Evolutionary conservation across 306 rosid species (phyloP).

Genomic region (Lathyrus sativus): DNA sequence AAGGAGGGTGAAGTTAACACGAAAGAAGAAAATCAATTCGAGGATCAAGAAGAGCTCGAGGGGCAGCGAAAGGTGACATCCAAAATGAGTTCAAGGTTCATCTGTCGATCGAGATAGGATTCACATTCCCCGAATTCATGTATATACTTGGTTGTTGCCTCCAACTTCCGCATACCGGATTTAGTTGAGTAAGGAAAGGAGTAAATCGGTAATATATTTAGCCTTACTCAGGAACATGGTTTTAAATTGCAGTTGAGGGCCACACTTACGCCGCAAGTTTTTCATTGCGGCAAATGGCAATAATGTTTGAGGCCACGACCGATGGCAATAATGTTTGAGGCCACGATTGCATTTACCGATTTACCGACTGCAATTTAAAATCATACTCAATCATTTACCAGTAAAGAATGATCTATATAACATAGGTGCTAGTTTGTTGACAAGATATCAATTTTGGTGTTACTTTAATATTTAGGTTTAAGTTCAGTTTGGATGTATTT

Average conservation of each 20-base stretch:
- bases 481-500: slow-evolving; percentile 30
- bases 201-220: slow-evolving; percentile 29
- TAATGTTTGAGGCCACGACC: too few relatives aligned
- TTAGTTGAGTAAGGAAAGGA: slow-evolving; percentile 28
- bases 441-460: slow-evolving; percentile 40
- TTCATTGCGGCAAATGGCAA: neutral
- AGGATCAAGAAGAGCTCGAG: slow-evolving; percentile 94
- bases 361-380: neutral
- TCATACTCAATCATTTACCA: neutral
- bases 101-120: slow-evolving; percentile 25
- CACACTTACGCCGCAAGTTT: neutral
- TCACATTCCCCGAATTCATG: slow-evolving; percentile 33
- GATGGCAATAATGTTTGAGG: too few relatives aligned
- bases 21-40: slow-evolving; percentile 79
- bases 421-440: slow-evolving; percentile 29
- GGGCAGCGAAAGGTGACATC: slow-evolving; percentile 69
- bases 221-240: slow-evolving; percentile 19
- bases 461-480: slow-evolving; percentile 27
- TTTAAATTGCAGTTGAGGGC: neutral
- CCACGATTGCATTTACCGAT: neutral
- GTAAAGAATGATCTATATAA: slow-evolving; percentile 21
- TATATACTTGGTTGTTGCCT: slow-evolving; percentile 45
- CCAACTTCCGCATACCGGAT: slow-evolving; percentile 33
- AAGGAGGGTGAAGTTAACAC: slow-evolving; percentile 65
- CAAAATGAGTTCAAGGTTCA: slow-evolving; percentile 30